Conservation (phyloP, 371 early-diverging fungal species). For the Mucor circinelloides region DNA sequence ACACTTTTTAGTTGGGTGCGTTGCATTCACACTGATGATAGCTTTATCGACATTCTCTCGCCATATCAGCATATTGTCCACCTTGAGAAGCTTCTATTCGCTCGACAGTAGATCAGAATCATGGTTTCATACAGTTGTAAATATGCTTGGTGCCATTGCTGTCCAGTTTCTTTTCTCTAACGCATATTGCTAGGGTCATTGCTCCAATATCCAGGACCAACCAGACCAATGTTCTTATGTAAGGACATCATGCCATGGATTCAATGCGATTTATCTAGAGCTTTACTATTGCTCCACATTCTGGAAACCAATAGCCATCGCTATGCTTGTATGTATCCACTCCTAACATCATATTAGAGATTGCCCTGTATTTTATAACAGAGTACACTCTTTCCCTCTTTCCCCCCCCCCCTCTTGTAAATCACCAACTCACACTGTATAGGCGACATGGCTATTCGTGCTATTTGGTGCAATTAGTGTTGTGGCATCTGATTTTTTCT, state of each 20-base stretch:
- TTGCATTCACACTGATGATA: neutral
- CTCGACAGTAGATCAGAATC: neutral
- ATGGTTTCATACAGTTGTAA: neutral
- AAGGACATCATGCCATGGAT: constrained; percentile 51
- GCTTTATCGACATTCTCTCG: neutral
- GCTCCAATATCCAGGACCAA: constrained; percentile 48
- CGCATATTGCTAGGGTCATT: neutral
- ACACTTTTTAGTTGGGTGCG: neutral
- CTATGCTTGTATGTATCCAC: constrained; percentile 44
- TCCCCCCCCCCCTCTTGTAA: neutral
- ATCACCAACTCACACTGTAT: neutral
- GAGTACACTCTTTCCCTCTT: neutral
- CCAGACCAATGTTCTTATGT: constrained; percentile 62
- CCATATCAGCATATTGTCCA: neutral
- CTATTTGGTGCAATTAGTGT: constrained; percentile 68
- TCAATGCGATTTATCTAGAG: constrained; percentile 56
- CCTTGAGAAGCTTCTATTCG: neutral
- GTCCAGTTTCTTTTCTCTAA: neutral
- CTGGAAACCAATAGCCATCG: constrained; percentile 41
- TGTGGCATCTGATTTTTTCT: constrained; percentile 74
- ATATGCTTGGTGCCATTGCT: neutral
- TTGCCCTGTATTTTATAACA: neutral
- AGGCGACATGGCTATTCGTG: constrained; percentile 40
- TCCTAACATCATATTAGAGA: neutral
- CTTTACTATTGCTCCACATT: constrained; percentile 63